These are phyloP conservation scores for Aspergillus pseudotamarii DNA, from an alignment of 2,329 filamentous ascomycete genomes.

Conservation along the genomic window DNA sequence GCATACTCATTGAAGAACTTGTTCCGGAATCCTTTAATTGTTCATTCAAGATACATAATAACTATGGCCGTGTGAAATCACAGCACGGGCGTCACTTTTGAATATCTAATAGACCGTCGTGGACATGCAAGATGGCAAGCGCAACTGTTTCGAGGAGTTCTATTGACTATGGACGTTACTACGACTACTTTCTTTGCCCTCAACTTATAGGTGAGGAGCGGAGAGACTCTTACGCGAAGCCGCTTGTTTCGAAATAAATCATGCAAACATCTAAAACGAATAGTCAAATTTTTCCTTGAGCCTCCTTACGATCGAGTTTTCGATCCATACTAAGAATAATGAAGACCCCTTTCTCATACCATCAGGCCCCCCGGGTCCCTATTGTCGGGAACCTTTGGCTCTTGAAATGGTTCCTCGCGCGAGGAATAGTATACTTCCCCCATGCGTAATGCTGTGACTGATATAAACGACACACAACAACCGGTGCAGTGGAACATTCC, in stretches of 20 bases:
- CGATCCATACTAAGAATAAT: conserved; percentile 16
- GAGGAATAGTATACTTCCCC: background rate
- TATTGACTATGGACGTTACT: background rate
- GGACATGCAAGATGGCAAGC: no score
- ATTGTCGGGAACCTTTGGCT: background rate
- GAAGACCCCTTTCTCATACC: conserved; percentile 7
- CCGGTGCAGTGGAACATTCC: conserved; percentile 2
- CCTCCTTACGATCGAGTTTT: conserved; percentile 11
- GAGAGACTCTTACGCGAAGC: conserved; percentile 10
- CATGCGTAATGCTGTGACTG: conserved; percentile 5
- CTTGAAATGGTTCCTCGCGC: background rate
- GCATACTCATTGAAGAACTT: background rate
- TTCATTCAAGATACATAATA: conserved; percentile 3
- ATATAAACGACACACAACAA: conserved; percentile 16
- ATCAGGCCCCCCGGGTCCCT: background rate
- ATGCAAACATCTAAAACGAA: conserved; percentile 29
- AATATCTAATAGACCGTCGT: background rate
- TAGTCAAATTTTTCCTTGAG: conserved; percentile 24
- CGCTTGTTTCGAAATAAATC: conserved; percentile 20
- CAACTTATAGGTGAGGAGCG: background rate
- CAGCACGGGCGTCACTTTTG: background rate
- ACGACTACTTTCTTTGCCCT: background rate
- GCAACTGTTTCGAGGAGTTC: no score
- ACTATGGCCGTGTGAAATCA: background rate
- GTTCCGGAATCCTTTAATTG: background rate